A percentile compares a stretch with the other conserved stretches of the same genome.
phyloP scores from a whole-genome alignment of 176 grass and related monocot genomes.

The Coix lacrymajobi region DNA sequence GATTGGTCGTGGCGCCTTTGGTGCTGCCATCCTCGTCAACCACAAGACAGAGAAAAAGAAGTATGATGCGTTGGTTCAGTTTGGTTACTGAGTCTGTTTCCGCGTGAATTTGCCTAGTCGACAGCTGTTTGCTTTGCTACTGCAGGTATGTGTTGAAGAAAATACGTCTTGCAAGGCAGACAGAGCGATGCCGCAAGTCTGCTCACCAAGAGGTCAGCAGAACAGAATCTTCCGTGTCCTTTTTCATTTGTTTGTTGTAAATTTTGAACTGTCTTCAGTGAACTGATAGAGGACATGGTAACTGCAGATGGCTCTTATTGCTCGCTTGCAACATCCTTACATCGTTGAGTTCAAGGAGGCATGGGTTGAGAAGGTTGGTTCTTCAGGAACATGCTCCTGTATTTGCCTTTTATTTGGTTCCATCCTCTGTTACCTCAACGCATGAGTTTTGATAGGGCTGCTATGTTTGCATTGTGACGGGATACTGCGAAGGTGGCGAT shows the following conservation, averaged over 20 bases:
- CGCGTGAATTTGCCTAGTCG: constrained; percentile 21
- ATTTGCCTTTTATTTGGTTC: constrained; percentile 12
- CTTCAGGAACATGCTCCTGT: neutral
- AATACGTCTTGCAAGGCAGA: constrained; percentile 88
- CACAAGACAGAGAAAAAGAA: constrained; percentile 94
- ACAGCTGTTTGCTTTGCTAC: constrained; percentile 26
- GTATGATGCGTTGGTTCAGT: constrained; percentile 38
- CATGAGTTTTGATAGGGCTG: constrained; percentile 54
- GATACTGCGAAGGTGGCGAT: constrained; percentile 99
- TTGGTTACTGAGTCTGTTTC: neutral
- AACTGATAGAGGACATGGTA: constrained; percentile 26
- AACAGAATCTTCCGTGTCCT: neutral
- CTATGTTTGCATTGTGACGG: constrained; percentile 99
- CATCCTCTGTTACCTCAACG: constrained; percentile 23
- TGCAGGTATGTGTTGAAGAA: constrained; percentile 96
- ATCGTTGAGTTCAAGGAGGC: constrained; percentile 98
- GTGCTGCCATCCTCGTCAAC: constrained; percentile 98
- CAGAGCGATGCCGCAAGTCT: constrained; percentile 88
- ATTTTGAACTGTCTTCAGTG: neutral
- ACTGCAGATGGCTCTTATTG: constrained; percentile 95
- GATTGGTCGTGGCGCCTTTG: constrained; percentile 95
- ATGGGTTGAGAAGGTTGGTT: constrained; percentile 98
- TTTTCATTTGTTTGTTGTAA: neutral
- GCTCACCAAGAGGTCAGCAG: constrained; percentile 88
- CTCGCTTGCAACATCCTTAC: constrained; percentile 88